A percentile compares a stretch with the other conserved stretches of the same genome.
Evolutionary conservation across 805 yeast species (phyloP).

Genomic region (Teunomyces atbi): DNA sequence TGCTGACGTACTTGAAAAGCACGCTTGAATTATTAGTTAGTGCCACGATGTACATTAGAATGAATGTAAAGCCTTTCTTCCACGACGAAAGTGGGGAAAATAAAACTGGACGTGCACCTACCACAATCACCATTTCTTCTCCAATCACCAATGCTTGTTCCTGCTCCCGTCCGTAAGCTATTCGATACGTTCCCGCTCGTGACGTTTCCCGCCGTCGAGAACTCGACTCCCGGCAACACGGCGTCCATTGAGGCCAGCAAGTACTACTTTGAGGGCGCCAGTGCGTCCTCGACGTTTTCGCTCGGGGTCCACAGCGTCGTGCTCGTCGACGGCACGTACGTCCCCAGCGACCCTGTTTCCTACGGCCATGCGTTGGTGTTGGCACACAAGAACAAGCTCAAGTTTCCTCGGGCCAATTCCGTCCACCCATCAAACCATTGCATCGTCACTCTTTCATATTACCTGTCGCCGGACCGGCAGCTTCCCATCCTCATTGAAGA

Average conservation of each 20-base stretch:
- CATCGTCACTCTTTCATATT: conserved; percentile 45
- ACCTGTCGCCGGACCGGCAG: conserved; percentile 47
- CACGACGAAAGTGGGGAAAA: too few relatives aligned
- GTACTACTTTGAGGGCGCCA: conserved; percentile 12
- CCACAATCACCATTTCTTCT: neutral
- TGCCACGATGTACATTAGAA: neutral
- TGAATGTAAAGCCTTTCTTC: too few relatives aligned
- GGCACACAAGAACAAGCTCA: conserved; percentile 42
- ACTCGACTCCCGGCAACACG: conserved; percentile 11
- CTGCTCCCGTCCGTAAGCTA: conserved; percentile 42
- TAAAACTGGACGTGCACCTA: neutral
- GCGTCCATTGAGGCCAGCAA: conserved; percentile 8
- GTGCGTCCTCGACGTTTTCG: conserved; percentile 30
- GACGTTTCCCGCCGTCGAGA: conserved; percentile 37
- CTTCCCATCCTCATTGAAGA: conserved; percentile 56
- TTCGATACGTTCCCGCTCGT: conserved; percentile 53
- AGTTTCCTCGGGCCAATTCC: conserved; percentile 6
- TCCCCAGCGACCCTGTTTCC: conserved; percentile 63
- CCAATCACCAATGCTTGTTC: conserved; percentile 27
- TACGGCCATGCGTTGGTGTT: conserved; percentile 46
- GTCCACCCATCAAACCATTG: conserved; percentile 21
- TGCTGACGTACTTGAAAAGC: too few relatives aligned
- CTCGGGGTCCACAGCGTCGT: conserved; percentile 53
- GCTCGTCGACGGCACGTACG: conserved; percentile 22
- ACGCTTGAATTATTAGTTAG: neutral